phyloP scores from a whole-genome alignment of 176 grass and related monocot species.

The Avena atlantica region DNA sequence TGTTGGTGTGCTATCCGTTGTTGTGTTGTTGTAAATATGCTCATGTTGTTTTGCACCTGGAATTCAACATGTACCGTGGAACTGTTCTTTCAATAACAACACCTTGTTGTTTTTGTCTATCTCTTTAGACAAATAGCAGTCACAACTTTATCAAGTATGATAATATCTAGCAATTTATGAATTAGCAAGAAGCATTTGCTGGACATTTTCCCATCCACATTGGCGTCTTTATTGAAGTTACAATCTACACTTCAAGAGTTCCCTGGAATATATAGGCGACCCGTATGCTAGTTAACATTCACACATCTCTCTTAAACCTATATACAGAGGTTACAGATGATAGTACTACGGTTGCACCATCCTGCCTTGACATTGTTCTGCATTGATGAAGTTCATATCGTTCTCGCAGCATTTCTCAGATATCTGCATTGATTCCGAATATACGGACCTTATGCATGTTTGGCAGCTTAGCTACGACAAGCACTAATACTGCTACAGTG shows the following conservation, averaged over 20 bases:
- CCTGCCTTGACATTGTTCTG: not conserved
- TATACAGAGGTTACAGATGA: slow-evolving; percentile 34
- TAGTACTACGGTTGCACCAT: not conserved
- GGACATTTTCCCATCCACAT: slow-evolving; percentile 25
- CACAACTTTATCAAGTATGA: not conserved
- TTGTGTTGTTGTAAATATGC: slow-evolving; percentile 39
- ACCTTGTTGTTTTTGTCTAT: not conserved
- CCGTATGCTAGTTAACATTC: slow-evolving; percentile 39
- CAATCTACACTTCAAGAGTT: not conserved
- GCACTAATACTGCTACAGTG: slow-evolving; percentile 61
- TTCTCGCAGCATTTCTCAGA: slow-evolving; percentile 36
- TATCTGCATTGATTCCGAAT: slow-evolving; percentile 85
- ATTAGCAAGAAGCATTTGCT: not conserved
- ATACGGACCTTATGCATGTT: slow-evolving; percentile 93
- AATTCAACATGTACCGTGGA: not conserved
- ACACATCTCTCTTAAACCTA: slow-evolving; percentile 39
- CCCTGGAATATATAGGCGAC: not conserved
- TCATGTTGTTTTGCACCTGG: not conserved
- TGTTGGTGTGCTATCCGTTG: not conserved
- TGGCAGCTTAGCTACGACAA: slow-evolving; percentile 73
- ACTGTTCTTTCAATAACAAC: not conserved
- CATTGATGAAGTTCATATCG: not conserved
- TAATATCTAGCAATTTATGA: not conserved
- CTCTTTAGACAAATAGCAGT: not conserved
- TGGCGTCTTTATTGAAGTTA: slow-evolving; percentile 1